These are phyloP conservation scores for Andalucia godoyi DNA, from an alignment of 78 protist genomes.

Conservation along the genomic window DNA sequence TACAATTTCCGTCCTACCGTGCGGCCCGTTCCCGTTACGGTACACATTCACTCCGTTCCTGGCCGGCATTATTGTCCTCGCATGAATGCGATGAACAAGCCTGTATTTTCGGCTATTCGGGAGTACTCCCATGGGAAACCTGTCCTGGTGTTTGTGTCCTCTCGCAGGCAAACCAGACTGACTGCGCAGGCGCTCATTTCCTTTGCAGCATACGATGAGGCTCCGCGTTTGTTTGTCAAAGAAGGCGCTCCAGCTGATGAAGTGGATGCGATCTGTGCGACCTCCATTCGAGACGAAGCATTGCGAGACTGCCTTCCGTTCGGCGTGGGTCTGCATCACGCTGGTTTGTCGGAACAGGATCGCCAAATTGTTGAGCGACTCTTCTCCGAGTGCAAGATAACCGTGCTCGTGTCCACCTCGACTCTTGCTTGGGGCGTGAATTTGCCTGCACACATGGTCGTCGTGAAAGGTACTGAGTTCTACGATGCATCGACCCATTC, in stretches of 20 bases:
- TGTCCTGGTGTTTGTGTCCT: constrained; percentile 90
- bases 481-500: constrained; percentile 60
- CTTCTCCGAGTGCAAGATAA: constrained; percentile 48
- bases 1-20: constrained; percentile 92
- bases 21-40: constrained; percentile 93
- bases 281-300: constrained; percentile 37
- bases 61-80: constrained; percentile 98
- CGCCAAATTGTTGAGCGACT: constrained; percentile 48
- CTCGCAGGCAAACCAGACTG: constrained; percentile 96
- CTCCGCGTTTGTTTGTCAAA: constrained; percentile 44
- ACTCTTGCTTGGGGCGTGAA: constrained; percentile 99
- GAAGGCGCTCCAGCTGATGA: constrained; percentile 18
- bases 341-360: constrained; percentile 85
- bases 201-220: constrained; percentile 41
- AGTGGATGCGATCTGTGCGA: constrained; percentile 10
- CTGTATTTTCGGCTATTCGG: constrained; percentile 76
- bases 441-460: constrained; percentile 96
- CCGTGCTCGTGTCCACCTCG: constrained; percentile 89
- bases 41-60: constrained; percentile 80
- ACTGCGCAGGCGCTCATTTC: constrained; percentile 91
- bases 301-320: constrained; percentile 67
- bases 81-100: constrained; percentile 99
- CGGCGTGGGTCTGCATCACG: constrained; percentile 99
- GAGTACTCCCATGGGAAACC: constrained; percentile 62
- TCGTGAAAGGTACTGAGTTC: constrained; percentile 92